Evolutionary conservation across 2,329 filamentous ascomycete species (phyloP).

Genomic region (Onygenales sp.): DNA sequence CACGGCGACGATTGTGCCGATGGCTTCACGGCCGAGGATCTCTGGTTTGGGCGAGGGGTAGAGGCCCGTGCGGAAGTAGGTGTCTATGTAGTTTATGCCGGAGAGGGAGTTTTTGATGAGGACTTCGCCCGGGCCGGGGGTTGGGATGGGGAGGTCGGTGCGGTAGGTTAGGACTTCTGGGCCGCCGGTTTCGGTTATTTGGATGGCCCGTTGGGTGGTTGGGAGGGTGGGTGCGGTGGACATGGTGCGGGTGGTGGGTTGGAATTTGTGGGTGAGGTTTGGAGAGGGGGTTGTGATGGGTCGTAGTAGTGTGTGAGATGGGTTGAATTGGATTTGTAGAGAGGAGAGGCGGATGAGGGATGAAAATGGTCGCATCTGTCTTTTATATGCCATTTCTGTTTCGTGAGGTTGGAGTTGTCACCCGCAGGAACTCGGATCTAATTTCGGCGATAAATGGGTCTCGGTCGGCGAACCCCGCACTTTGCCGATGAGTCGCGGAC

Average conservation of each 20-base stretch:
- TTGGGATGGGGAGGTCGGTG: slow-evolving; percentile 61
- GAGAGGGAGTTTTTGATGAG: slow-evolving; percentile 72
- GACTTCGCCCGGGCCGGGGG: slow-evolving; percentile 58
- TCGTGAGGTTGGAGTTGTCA: not conserved
- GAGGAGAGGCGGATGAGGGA: not conserved
- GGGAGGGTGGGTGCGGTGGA: slow-evolving; percentile 43
- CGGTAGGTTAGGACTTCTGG: slow-evolving; percentile 63
- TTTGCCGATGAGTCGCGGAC: too few species aligned
- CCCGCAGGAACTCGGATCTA: too few species aligned
- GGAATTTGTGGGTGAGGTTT: not conserved
- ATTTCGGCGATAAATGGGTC: too few species aligned
- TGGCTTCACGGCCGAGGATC: slow-evolving; percentile 69
- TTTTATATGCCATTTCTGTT: not conserved
- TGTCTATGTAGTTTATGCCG: slow-evolving; percentile 87
- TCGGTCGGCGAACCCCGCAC: too few species aligned
- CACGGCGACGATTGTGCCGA: slow-evolving; percentile 58
- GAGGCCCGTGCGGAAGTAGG: slow-evolving; percentile 77
- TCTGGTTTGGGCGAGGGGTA: slow-evolving; percentile 65
- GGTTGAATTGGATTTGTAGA: not conserved
- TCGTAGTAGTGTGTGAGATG: not conserved
- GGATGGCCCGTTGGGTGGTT: slow-evolving; percentile 62
- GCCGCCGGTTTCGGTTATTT: slow-evolving; percentile 63
- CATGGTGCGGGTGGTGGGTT: slow-evolving; percentile 16
- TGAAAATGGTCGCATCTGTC: not conserved
- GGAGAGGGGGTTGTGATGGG: not conserved